Evolutionary conservation across 768 basidiomycete genomes (phyloP), one percentile per base, ranked within the genome.

Genomic region (Pisolithus tinctorius): DNA sequence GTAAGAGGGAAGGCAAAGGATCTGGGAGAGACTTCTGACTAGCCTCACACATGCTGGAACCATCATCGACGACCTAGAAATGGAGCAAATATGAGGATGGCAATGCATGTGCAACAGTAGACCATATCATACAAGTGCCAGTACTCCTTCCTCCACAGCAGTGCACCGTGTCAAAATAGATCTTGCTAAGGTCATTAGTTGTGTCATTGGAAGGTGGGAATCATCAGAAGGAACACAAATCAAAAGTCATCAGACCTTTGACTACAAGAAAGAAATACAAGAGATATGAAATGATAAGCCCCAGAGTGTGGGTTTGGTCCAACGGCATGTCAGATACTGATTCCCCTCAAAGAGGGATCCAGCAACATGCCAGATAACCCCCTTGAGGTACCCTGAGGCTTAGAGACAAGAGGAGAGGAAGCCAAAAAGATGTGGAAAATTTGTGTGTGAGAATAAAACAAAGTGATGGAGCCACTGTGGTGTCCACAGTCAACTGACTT

Each of bases 21-120:
- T 45, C 55, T 47, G 48, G 30, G 50, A 60, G 59, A 57, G 37
- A 85, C 87, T 63, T 70, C 90, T 88, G 92, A 74, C 96, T 95
- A 82, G 95, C 95, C 78, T 98, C 97, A 86, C 94, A 97, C 94
- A 97, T 98, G 74, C 94, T 95, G 67, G 94, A 97, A 67, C 91
- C 92, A 71, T 90, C 90, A 73, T 92, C 87, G 68, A 89, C 86
- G 71, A 90, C 88, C 87, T 88, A 46, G n/a, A 2, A 13, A 58
- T 16, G 14, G 23, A 9, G 8, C 5, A 30, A 40, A n/a, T n/a
- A 26, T 14, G 42, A 44, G n/a, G 6, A 27, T 41, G 53, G 41
- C 49, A 45, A 14, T n/a, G 30, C n/a, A n/a, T 36, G 55, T 2
- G 30, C 16, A 41, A 37, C 25, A 29, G 37, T 36, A n/a, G 0